A percentile compares a stretch with the other conserved stretches of the same genome.
phyloP scores from a whole-genome alignment of 2,329 filamentous ascomycete genomes.

The Xylaria sp. region DNA sequence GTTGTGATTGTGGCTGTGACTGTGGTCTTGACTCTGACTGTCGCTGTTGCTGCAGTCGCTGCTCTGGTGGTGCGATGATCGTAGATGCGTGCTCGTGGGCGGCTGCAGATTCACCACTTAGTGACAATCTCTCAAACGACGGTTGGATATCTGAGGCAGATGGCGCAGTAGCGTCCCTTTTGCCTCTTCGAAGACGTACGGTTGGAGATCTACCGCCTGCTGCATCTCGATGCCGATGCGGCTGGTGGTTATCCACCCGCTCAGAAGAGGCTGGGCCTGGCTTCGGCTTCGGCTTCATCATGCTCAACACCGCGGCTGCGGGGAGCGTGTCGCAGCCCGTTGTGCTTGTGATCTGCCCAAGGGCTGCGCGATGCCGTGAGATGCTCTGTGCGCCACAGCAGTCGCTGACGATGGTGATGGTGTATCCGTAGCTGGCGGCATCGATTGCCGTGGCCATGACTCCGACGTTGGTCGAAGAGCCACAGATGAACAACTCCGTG shows the following conservation, averaged over 20 bases:
- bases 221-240: constrained; percentile 32
- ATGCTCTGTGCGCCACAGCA: constrained; percentile 84
- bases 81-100: constrained; percentile 42
- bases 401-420: constrained; percentile 88
- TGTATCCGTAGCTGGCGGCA: constrained; percentile 85
- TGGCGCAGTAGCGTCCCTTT: constrained; percentile 41
- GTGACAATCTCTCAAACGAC: constrained; percentile 52
- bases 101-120: constrained; percentile 49
- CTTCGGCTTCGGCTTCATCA: constrained; percentile 44
- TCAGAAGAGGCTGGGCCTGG: constrained; percentile 40
- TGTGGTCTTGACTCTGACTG: constrained; percentile 2
- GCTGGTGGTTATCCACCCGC: constrained; percentile 34
- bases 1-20: constrained; percentile 19
- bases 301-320: constrained; percentile 67
- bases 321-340: constrained; percentile 77
- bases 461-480: constrained; percentile 85
- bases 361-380: constrained; percentile 74
- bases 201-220: constrained; percentile 43
- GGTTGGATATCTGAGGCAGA: constrained; percentile 47
- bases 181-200: constrained; percentile 46
- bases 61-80: constrained; percentile 35
- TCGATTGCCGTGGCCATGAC: constrained; percentile 93
- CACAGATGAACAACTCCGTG: constrained; percentile 90
- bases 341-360: constrained; percentile 76
- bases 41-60: constrained; percentile 35